A percentile compares a stretch with the other conserved stretches of the same genome.
Evolutionary conservation across 805 yeast species (phyloP).

Genomic region (Candida taoyuanica): DNA sequence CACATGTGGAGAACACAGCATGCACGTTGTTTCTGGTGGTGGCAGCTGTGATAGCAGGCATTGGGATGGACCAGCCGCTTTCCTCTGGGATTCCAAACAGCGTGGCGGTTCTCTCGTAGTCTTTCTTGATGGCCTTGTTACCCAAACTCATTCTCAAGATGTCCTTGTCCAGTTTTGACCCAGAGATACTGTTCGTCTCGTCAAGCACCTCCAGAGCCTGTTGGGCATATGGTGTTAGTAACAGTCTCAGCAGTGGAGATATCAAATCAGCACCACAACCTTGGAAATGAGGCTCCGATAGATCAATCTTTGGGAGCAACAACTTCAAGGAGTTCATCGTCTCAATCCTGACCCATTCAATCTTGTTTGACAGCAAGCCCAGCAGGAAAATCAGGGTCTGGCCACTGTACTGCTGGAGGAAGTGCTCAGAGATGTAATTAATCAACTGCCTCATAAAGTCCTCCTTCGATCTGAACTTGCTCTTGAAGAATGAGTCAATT

Average conservation of each 20-base stretch:
- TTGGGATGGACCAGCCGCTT: conserved; percentile 95
- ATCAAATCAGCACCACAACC: conserved; percentile 95
- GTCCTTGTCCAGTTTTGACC: conserved; percentile 86
- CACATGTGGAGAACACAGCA: conserved; percentile 88
- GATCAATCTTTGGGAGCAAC: conserved; percentile 71
- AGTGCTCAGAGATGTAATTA: conserved; percentile 58
- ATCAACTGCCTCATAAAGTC: conserved; percentile 84
- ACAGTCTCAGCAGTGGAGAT: conserved; percentile 77
- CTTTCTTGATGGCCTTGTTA: conserved; percentile 68
- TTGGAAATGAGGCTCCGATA: conserved; percentile 70
- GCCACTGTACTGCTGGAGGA: conserved; percentile 72
- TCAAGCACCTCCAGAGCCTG: conserved; percentile 88
- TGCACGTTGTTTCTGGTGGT: conserved; percentile 90
- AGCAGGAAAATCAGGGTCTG: conserved; percentile 69
- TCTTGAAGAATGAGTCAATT: conserved; percentile 68
- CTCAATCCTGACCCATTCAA: conserved; percentile 75
- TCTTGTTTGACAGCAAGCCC: conserved; percentile 74
- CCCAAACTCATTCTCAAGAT: conserved; percentile 90
- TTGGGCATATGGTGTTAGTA: conserved; percentile 81
- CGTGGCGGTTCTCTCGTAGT: conserved; percentile 81
- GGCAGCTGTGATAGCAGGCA: conserved; percentile 89
- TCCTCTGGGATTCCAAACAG: conserved; percentile 93
- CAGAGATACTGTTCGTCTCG: conserved; percentile 78
- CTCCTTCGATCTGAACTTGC: conserved; percentile 80
- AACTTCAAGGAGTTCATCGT: conserved; percentile 71